Conservation (phyloP, 345 rosid genomes). For the Kernera saxatilis region DNA sequence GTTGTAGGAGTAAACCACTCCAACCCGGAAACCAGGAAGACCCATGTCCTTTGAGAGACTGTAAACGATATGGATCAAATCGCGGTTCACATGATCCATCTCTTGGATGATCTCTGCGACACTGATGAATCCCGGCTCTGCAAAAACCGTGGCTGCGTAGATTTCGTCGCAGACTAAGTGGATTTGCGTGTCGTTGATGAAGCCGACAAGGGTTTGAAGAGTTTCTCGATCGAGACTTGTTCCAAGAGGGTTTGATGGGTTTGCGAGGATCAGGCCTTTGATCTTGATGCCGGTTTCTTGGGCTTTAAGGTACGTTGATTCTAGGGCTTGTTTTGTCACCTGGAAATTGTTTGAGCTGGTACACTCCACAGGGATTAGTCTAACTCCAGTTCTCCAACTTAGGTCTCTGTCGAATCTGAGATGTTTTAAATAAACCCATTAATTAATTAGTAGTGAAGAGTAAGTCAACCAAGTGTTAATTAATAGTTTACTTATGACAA, state of each 20-base stretch:
- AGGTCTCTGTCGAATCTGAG: constrained; percentile 56
- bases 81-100: constrained; percentile 25
- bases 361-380: constrained; percentile 45
- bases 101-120: constrained; percentile 43
- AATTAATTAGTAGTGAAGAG: constrained; percentile 3
- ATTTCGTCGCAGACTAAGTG: constrained; percentile 58
- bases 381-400: constrained; percentile 54
- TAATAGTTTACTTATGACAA: background rate
- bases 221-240: constrained; percentile 21
- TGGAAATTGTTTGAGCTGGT: constrained; percentile 48
- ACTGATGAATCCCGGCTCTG: constrained; percentile 38
- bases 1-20: constrained; percentile 48
- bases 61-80: constrained; percentile 44
- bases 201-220: constrained; percentile 13
- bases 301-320: constrained; percentile 29
- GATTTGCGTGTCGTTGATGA: constrained; percentile 37
- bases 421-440: background rate
- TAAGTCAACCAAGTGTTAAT: constrained; percentile 14
- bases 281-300: constrained; percentile 33
- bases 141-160: constrained; percentile 46
- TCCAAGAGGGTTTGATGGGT: constrained; percentile 36
- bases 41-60: constrained; percentile 60
- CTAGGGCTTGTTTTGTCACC: constrained; percentile 44
- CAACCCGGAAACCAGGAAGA: constrained; percentile 54
- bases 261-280: constrained; percentile 25